Evolutionary conservation across 768 basidiomycete species (phyloP).

Genomic region (Cystofilobasidium bisporidii): DNA sequence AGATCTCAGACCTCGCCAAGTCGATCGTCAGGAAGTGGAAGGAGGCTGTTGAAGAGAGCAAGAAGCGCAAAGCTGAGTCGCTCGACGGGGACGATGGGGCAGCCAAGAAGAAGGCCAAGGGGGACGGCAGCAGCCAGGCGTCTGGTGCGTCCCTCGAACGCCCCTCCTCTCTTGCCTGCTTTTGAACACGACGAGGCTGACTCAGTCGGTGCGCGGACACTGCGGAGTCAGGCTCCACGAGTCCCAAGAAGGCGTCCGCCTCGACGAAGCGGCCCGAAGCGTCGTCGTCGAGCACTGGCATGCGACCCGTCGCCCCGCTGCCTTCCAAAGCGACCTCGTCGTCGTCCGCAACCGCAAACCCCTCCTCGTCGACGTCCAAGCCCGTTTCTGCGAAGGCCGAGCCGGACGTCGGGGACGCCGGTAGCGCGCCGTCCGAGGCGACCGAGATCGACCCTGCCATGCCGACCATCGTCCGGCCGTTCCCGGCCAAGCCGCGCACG

Average conservation of each 20-base stretch:
- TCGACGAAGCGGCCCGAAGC: background rate
- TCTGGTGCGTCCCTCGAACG: conserved; percentile 6
- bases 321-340: conserved; percentile 27
- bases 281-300: background rate
- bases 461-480: conserved; percentile 22
- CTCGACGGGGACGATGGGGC: background rate
- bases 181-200: background rate
- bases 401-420: too few species aligned
- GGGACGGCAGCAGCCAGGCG: conserved; percentile 8
- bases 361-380: conserved; percentile 31
- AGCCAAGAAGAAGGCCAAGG: conserved; percentile 22
- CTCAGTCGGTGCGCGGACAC: background rate
- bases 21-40: conserved; percentile 91
- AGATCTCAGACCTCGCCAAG: conserved; percentile 73
- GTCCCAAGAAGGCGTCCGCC: conserved; percentile 18
- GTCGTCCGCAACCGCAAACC: conserved; percentile 20
- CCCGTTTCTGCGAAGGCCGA: too few species aligned
- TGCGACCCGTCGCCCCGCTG: background rate
- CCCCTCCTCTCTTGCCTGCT: background rate
- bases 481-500: conserved; percentile 43
- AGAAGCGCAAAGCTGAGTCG: conserved; percentile 32
- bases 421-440: background rate
- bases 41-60: conserved; percentile 58
- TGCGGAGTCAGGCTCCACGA: conserved; percentile 2
- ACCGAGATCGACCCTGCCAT: conserved; percentile 1